These are phyloP conservation scores for Pseudogymnoascus sp. DNA, from an alignment of 2,329 filamentous ascomycete genomes.

Conservation along the genomic window DNA sequence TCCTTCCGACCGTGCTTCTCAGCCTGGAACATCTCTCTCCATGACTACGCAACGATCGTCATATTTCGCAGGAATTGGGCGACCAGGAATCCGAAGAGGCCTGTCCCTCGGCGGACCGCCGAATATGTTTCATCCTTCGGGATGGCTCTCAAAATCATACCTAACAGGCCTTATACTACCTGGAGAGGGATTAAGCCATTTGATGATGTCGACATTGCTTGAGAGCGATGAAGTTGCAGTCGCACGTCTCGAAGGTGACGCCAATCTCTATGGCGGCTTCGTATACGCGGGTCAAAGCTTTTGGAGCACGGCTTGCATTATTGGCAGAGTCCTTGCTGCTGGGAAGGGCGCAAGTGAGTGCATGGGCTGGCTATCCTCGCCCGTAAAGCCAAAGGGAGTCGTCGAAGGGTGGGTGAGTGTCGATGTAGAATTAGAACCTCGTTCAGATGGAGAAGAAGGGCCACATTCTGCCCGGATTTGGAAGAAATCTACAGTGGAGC, in stretches of 20 bases:
- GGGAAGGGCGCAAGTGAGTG: slow-evolving; percentile 54
- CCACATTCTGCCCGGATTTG: slow-evolving; percentile 50
- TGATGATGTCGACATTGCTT: slow-evolving; percentile 56
- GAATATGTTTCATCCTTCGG: slow-evolving; percentile 48
- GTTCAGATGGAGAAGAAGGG: slow-evolving; percentile 40
- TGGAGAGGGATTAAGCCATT: slow-evolving; percentile 52
- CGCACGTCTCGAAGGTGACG: slow-evolving; percentile 47
- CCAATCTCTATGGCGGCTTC: slow-evolving; percentile 56
- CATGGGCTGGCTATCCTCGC: slow-evolving; percentile 60
- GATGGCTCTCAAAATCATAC: slow-evolving; percentile 61
- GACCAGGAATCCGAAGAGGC: slow-evolving; percentile 20
- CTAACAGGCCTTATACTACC: slow-evolving; percentile 57
- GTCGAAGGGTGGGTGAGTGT: slow-evolving; percentile 52
- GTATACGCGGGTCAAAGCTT: slow-evolving; percentile 56
- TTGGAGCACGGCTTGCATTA: slow-evolving; percentile 58
- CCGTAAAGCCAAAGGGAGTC: slow-evolving; percentile 44
- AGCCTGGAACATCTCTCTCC: slow-evolving; percentile 24
- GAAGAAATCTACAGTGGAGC: slow-evolving; percentile 51
- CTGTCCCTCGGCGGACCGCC: slow-evolving; percentile 38
- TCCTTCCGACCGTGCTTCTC: slow-evolving; percentile 14
- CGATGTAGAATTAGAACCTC: slow-evolving; percentile 42
- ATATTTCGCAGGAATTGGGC: slow-evolving; percentile 27
- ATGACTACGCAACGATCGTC: slow-evolving; percentile 23
- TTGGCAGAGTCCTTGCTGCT: slow-evolving; percentile 56
- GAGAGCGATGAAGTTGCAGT: slow-evolving; percentile 56